Evolutionary conservation across 257 asterid genomes (phyloP).

Genomic region (Fraxinus americana): DNA sequence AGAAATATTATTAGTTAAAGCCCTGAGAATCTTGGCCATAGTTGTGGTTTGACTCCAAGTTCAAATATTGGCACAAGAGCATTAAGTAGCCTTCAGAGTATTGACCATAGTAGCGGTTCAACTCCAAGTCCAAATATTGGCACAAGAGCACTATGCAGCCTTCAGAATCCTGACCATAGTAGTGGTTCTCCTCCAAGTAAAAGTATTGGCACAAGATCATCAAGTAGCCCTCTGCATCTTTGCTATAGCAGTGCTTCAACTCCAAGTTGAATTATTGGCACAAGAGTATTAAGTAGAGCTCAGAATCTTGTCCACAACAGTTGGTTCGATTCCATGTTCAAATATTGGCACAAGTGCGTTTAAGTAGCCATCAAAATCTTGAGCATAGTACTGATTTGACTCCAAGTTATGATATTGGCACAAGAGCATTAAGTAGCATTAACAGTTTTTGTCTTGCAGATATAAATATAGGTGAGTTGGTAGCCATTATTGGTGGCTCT

Average conservation of each 20-base stretch:
- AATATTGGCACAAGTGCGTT: conserved; percentile 1
- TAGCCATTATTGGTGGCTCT: conserved; percentile 30
- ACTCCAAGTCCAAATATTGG: conserved; percentile 3
- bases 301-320: background rate
- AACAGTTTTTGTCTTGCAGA: conserved; percentile 25
- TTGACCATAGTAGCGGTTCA: background rate
- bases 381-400: conserved; percentile 27
- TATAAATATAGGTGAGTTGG: conserved; percentile 31
- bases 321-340: background rate
- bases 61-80: background rate
- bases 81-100: background rate
- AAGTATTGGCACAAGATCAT: conserved; percentile 14
- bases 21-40: conserved; percentile 14
- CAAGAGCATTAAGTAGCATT: conserved; percentile 15
- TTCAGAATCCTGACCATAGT: conserved; percentile 25
- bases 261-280: conserved; percentile 31
- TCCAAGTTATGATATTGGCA: conserved; percentile 35
- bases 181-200: conserved; percentile 32
- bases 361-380: conserved; percentile 25
- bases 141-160: conserved; percentile 7
- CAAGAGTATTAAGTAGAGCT: conserved; percentile 10
- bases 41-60: background rate
- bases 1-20: conserved; percentile 30
- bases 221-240: background rate
- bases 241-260: background rate